These are phyloP conservation scores for Cruciata laevipes DNA, from an alignment of 257 asterid genomes.

Conservation along the genomic window DNA sequence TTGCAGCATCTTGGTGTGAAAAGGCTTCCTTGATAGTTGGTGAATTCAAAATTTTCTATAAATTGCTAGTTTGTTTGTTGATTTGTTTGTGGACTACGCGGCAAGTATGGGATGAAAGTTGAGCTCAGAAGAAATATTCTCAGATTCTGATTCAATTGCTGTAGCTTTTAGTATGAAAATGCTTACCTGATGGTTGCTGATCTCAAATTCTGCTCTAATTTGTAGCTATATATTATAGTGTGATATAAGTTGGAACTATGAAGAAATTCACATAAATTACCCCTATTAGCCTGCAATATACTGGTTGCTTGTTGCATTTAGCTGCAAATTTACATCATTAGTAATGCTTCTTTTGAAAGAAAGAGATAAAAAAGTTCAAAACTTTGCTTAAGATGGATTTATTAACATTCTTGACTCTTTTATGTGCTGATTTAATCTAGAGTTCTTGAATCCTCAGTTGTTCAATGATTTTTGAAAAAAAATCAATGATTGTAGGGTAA, in stretches of 20 bases:
- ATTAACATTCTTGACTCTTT: no score
- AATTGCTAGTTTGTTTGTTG: neutral
- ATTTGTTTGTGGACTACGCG: neutral
- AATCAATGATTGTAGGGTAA: neutral
- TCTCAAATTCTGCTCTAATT: neutral
- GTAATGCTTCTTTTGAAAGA: neutral
- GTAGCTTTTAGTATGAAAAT: neutral
- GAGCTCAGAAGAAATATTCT: no score
- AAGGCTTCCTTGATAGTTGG: no score
- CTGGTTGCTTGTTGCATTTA: neutral
- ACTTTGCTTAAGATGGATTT: neutral
- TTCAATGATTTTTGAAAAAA: neutral
- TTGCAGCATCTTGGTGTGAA: no score
- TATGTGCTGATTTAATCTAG: no score
- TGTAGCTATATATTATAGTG: neutral
- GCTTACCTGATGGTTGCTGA: neutral
- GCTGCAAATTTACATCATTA: neutral
- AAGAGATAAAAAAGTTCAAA: no score
- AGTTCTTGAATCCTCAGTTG: neutral
- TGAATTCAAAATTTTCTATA: no score
- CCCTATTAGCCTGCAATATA: neutral
- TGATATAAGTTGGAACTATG: neutral
- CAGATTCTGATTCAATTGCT: neutral
- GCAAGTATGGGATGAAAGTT: neutral
- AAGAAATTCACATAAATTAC: neutral